Conservation (phyloP, 345 rosid genomes). For the Eucalyptus dawsonii region DNA sequence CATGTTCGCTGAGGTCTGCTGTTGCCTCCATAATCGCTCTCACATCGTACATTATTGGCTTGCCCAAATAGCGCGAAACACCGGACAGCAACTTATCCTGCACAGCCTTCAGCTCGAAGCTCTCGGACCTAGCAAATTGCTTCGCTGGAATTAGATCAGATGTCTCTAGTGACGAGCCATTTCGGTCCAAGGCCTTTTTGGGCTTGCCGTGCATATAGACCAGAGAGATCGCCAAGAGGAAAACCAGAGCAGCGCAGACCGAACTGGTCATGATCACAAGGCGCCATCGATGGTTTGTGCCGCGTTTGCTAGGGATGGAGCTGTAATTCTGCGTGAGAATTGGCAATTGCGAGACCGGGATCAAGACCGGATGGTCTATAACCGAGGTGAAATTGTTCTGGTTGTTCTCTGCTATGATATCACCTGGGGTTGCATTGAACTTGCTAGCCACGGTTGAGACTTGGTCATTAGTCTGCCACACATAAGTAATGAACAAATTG, state of each 20-base stretch:
- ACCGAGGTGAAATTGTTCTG: slow-evolving; percentile 15
- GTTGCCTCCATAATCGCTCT: slow-evolving; percentile 35
- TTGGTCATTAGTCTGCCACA: slow-evolving; percentile 36
- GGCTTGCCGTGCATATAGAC: not conserved
- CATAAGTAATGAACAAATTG: slow-evolving; percentile 27
- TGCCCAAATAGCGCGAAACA: slow-evolving; percentile 38
- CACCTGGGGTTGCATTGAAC: slow-evolving; percentile 21
- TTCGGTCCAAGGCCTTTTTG: slow-evolving; percentile 10
- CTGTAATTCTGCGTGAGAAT: slow-evolving; percentile 9
- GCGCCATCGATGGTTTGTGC: not conserved
- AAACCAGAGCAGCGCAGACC: slow-evolving; percentile 1
- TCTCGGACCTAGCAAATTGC: not conserved
- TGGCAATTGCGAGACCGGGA: slow-evolving; percentile 41
- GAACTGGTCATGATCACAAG: slow-evolving; percentile 1
- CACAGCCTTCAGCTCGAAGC: slow-evolving; percentile 16
- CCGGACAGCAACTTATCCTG: slow-evolving; percentile 41
- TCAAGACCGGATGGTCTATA: slow-evolving; percentile 25
- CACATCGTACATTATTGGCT: slow-evolving; percentile 28
- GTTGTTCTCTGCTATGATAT: slow-evolving; percentile 25
- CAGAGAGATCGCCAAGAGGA: slow-evolving; percentile 5
- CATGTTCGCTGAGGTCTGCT: slow-evolving; percentile 21
- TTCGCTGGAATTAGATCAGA: slow-evolving; percentile 22
- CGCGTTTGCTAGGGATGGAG: not conserved
- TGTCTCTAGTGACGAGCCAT: slow-evolving; percentile 17
- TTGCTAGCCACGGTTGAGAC: slow-evolving; percentile 21